Base-by-base conservation (phyloP, 78 protist species). In the Pigoraptor vietnamica region DNA sequence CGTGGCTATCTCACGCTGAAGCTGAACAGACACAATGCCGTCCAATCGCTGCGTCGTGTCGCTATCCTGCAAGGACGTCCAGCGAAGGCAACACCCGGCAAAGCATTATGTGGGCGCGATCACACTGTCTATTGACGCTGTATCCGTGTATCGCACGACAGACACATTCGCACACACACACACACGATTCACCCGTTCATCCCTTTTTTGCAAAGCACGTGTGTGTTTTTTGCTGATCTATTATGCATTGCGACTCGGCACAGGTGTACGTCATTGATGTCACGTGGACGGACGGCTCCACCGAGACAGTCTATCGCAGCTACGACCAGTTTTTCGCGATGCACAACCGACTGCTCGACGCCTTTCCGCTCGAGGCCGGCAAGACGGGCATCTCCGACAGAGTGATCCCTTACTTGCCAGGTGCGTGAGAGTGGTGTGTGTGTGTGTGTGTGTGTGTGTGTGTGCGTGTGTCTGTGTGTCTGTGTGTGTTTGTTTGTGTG, bases 181-280 rank as follows among this genome's bases (percentile, higher is more conserved):
- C 14, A 6, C 67, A 48, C 6, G 29, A 48, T 14, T 21, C 67
- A 48, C 83, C 9, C 83, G n/a, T 19, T 1, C 83, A 25, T 25
- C 9, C 1, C 9, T 79, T 1, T 79, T n/a, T n/a, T n/a, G n/a
- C n/a, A n/a, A n/a, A n/a, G n/a, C n/a, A 14, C 14, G 2, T 40
- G 56, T 40, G 56, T 40, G 56, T 40, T n/a, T n/a, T n/a, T n/a
- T n/a, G n/a, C 56, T 40, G 56, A 48, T 48, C 6, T 48, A 48
- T 48, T 21, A 48, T 48, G 67, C n/a, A n/a, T n/a, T n/a, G n/a
- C n/a, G n/a, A n/a, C n/a, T n/a, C n/a, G n/a, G n/a, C n/a, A 23
- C 87, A 83, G 87, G 87, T 83, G 35, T 83, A 83, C 32, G 87
- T 83, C 87, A 35, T 83, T 32, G 24, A 32, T 24, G 87, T 83